These are phyloP conservation scores for Dillenia turbinata DNA, from an alignment of 164 flowering plant species.

Conservation along the genomic window DNA sequence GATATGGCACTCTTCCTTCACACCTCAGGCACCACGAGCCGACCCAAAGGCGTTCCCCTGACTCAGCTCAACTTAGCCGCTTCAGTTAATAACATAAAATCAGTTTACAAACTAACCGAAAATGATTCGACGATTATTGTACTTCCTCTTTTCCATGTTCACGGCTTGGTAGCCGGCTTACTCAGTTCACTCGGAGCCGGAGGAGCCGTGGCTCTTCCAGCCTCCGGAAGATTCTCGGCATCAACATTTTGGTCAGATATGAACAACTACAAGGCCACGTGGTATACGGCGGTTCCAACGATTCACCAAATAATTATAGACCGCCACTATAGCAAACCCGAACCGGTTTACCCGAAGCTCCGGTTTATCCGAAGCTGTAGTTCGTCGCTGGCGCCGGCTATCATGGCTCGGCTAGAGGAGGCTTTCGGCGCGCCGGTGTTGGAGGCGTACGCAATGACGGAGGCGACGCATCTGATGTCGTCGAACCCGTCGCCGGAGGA, in stretches of 20 bases:
- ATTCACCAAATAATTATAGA: constrained; percentile 91
- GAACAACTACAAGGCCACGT: constrained; percentile 60
- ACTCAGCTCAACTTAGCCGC: constrained; percentile 73
- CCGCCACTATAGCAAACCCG: constrained; percentile 60
- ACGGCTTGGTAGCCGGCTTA: constrained; percentile 70
- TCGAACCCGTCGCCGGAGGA: constrained; percentile 77
- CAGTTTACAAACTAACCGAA: constrained; percentile 69
- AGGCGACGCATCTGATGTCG: constrained; percentile 62
- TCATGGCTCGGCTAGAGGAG: constrained; percentile 67
- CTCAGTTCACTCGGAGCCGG: constrained; percentile 77
- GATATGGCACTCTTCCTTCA: constrained; percentile 89
- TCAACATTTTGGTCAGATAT: constrained; percentile 87
- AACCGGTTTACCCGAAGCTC: constrained; percentile 66
- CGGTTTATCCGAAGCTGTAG: constrained; percentile 92
- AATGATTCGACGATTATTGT: constrained; percentile 84
- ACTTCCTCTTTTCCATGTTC: constrained; percentile 91
- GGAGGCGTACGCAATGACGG: constrained; percentile 95
- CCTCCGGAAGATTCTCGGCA: constrained; percentile 91
- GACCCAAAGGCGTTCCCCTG: constrained; percentile 92
- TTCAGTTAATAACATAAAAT: constrained; percentile 62
- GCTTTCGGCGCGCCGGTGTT: constrained; percentile 80
- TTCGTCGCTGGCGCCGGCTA: constrained; percentile 71
- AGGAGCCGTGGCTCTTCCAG: constrained; percentile 71
- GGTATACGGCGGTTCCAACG: constrained; percentile 98
- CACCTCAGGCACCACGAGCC: constrained; percentile 96